These are phyloP conservation scores for Plectosphaerella cucumerina DNA, from an alignment of 2,329 filamentous ascomycete genomes.

Conservation along the genomic window DNA sequence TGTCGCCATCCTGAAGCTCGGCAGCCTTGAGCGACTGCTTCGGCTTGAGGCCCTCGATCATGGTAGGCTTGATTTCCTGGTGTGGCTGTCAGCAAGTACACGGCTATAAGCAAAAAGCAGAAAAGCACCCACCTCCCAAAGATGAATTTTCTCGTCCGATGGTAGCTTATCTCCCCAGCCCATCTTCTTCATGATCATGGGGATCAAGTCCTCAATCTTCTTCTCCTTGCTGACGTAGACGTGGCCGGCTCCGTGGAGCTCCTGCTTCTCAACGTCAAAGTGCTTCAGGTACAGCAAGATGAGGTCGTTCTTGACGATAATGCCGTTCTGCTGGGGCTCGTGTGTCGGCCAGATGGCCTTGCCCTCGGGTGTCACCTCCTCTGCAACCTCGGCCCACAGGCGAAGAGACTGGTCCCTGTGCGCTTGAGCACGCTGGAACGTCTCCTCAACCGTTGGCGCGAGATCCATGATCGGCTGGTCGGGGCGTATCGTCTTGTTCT, in stretches of 20 bases:
- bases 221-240: conserved; percentile 85
- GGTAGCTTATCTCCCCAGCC: conserved; percentile 74
- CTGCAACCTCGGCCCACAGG: conserved; percentile 80
- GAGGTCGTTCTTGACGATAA: conserved; percentile 53
- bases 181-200: conserved; percentile 77
- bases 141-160: conserved; percentile 55
- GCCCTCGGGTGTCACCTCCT: conserved; percentile 63
- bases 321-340: conserved; percentile 51
- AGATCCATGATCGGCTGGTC: conserved; percentile 80
- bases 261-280: conserved; percentile 77
- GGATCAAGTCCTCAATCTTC: conserved; percentile 79
- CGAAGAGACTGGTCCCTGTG: conserved; percentile 70
- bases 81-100: not conserved
- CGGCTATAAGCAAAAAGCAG: conserved; percentile 6
- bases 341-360: conserved; percentile 68
- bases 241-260: conserved; percentile 71
- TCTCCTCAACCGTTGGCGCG: conserved; percentile 73
- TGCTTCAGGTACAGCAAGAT: conserved; percentile 91
- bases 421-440: conserved; percentile 46
- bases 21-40: conserved; percentile 87
- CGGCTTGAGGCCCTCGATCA: conserved; percentile 92
- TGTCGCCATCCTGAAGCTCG: conserved; percentile 95
- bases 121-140: conserved; percentile 65
- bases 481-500: conserved; percentile 93
- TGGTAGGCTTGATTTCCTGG: conserved; percentile 90